phyloP scores from a whole-genome alignment of 768 basidiomycete species.

The Mrakia frigida region DNA sequence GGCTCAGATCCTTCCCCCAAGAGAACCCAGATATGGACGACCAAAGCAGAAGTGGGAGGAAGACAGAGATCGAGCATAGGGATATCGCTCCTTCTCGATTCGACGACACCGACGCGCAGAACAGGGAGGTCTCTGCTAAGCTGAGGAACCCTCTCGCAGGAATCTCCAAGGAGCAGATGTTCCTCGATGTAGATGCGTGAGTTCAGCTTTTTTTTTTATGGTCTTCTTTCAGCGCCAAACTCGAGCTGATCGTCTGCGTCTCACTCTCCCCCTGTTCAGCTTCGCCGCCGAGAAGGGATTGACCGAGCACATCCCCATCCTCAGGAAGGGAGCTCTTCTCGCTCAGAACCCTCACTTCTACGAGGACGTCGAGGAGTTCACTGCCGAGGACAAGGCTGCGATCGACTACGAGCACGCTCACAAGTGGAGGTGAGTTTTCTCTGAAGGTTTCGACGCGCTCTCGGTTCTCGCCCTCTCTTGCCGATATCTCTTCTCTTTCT shows the following conservation, averaged over 20 bases:
- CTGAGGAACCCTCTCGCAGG: slow-evolving; percentile 5
- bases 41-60: too few relatives aligned
- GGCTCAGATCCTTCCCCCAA: too few relatives aligned
- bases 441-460: neutral
- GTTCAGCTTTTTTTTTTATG: neutral
- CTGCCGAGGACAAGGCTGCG: slow-evolving; percentile 6
- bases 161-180: slow-evolving; percentile 15
- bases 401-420: slow-evolving; percentile 21
- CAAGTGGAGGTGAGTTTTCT: neutral
- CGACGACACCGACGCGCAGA: too few relatives aligned
- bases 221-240: too few relatives aligned
- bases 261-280: neutral
- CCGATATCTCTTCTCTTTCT: too few relatives aligned
- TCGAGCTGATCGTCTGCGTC: neutral
- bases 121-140: neutral
- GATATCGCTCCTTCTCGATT: too few relatives aligned
- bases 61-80: too few relatives aligned
- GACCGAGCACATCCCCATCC: slow-evolving; percentile 1
- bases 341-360: slow-evolving; percentile 22
- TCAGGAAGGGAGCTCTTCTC: slow-evolving; percentile 27
- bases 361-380: slow-evolving; percentile 13
- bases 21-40: too few relatives aligned
- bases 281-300: slow-evolving; percentile 7
- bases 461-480: neutral
- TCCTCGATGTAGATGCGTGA: neutral